phyloP scores from a whole-genome alignment of 805 yeast species.

The Ogataea nitratoaversa region DNA sequence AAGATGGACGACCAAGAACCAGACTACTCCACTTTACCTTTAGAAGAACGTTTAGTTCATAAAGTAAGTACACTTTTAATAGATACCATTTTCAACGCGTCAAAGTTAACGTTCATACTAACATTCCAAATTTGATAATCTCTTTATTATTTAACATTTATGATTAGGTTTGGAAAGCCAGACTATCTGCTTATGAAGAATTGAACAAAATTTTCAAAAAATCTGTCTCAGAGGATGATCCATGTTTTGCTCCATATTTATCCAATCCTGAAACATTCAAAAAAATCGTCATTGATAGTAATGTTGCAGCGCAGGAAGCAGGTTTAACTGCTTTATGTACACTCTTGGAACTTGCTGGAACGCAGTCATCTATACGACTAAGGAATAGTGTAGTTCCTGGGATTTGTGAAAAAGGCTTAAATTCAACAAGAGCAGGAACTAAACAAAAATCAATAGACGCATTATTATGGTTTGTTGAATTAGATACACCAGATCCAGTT shows the following conservation, averaged over 20 bases:
- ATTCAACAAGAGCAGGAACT: conserved; percentile 72
- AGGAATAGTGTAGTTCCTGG: conserved; percentile 41
- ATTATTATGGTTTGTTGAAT: conserved; percentile 58
- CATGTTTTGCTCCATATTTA: conserved; percentile 47
- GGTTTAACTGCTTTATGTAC: conserved; percentile 58
- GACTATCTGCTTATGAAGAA: conserved; percentile 76
- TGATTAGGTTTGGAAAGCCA: conserved; percentile 70
- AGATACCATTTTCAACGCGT: not conserved
- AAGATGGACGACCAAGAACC: conserved; percentile 43
- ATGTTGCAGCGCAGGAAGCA: conserved; percentile 88
- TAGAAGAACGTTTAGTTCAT: conserved; percentile 62
- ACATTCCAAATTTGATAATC: not conserved
- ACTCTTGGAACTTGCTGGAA: conserved; percentile 54
- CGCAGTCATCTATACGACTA: conserved; percentile 36
- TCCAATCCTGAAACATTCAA: conserved; percentile 52
- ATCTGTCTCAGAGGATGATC: conserved; percentile 53
- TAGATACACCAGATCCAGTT: conserved; percentile 60
- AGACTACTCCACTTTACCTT: conserved; percentile 59
- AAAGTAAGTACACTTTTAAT: conserved; percentile 40
- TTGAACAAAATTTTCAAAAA: conserved; percentile 45
- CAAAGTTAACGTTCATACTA: not conserved
- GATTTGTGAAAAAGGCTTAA: conserved; percentile 77
- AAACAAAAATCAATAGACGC: conserved; percentile 62
- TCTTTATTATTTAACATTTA: not conserved
- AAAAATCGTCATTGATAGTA: conserved; percentile 65